Evolutionary conservation across 2,329 filamentous ascomycete genomes (phyloP), one percentile per base, ranked within the genome.

Genomic region (Ophiostoma ips): DNA sequence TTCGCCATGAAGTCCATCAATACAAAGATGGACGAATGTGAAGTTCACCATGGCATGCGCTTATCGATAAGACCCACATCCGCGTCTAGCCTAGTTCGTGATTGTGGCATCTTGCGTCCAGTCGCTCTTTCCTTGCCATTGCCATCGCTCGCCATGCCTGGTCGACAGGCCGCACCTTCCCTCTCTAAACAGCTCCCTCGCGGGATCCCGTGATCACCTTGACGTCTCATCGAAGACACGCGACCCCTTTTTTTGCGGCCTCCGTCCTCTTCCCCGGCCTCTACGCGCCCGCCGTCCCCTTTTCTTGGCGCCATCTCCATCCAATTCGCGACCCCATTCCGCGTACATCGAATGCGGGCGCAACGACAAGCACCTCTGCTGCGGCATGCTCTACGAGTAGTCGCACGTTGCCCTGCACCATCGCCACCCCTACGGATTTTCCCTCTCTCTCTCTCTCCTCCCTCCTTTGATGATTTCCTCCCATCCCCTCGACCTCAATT

Each of bases 101-200:
- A 28, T 28, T 28, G 24, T 28, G 24, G 24, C 24, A 28, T 28
- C 24, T 28, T 28, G 24, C 24, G 4, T 28, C n/a, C n/a, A 8
- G 24, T 5, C 8, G 24, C 24, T 28, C 24, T 28, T 28, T 28
- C 24, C n/a, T n/a, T n/a, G n/a, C n/a, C n/a, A n/a, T n/a, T n/a
- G n/a, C 24, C 24, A 28, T 28, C n/a, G 24, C 24, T 28, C 24
- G 24, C 38, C 46, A 52, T 52, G 50, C 34, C 40, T 40, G 41
- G 18, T 35, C 50, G 46, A 36, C 46, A 41, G 50, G 50, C 33
- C 41, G 37, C 46, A 8, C 46, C 46, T 49, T n/a, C 46, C 41
- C 40, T 30, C 16, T 33, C 18, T 18, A 46, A 16, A 45, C 24
- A 48, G 6, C 13, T 19, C 40, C 33, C 34, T n/a, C 36, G 28